Base-by-base conservation (phyloP, 768 basidiomycete species). In the Suillus plorans region DNA sequence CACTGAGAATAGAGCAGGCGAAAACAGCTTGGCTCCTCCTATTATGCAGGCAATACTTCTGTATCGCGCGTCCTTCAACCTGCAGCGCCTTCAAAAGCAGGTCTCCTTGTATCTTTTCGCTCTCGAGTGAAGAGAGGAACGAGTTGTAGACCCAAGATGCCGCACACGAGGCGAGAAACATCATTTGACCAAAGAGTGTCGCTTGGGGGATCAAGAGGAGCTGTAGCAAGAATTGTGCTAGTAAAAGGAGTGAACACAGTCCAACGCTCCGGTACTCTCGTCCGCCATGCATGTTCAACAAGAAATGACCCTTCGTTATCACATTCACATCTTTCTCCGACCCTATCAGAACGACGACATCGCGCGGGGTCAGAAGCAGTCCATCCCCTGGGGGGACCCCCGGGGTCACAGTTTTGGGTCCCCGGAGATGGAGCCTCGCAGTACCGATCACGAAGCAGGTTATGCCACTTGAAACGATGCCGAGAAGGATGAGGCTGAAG, bases 51-150 rank as follows among this genome's bases (percentile, higher is more conserved):
- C 39, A 45, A 64, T 68, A 76, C 58, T 68, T 76, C 16, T 45
- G 63, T 62, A 74, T 62, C 10, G 57, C 41, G 2, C 1, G 4
- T 18, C 28, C 28, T 0, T 67, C 74, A 28, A 25, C 63, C 1
- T 63, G 67, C 0, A 74, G 64, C 31, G 66, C 68, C 25, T 65
- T 45, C 56, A 65, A 64, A 36, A 74, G 61, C 9, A 74, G 47
- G 1, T 66, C 57, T 9, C 58, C 69, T 55, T 75, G 75, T 12
- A 76, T 70, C 28, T 65, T 74, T 55, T 74, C 71, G 34, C 72
- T 73, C 61, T 83, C 80, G 71, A 83, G 67, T 0, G 73, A 75
- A 9, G 77, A 76, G 36, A 79, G 72, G 55, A 72, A 79, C 1
- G 75, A 71, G 49, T 79, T 79, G 61, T 79, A 78, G 1, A 20